A percentile compares a stretch with the other conserved stretches of the same genome.
Evolutionary conservation across 2,329 filamentous ascomycete genomes (phyloP).

Genomic region (Fusarium vanettenii): DNA sequence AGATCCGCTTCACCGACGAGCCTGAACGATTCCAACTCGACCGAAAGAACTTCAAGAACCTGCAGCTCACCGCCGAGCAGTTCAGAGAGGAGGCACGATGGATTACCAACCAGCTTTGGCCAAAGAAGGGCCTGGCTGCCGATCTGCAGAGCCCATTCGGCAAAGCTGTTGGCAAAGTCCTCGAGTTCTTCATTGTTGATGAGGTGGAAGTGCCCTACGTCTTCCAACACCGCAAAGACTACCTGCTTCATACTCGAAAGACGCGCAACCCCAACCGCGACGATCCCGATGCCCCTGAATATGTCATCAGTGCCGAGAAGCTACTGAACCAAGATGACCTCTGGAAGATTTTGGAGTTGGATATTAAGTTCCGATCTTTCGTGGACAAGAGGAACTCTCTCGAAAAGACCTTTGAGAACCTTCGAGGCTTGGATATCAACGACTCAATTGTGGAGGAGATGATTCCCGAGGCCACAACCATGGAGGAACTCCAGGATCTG

Average conservation of each 20-base stretch:
- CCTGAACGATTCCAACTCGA: conserved; percentile 96
- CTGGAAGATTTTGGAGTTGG: conserved; percentile 94
- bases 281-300: conserved; percentile 78
- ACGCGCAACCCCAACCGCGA: conserved; percentile 69
- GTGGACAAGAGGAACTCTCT: conserved; percentile 92
- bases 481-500: conserved; percentile 96
- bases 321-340: conserved; percentile 92
- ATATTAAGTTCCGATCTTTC: conserved; percentile 93
- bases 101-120: conserved; percentile 91
- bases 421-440: conserved; percentile 72
- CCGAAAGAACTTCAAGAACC: conserved; percentile 85
- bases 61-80: conserved; percentile 84
- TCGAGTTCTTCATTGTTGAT: conserved; percentile 95
- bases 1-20: conserved; percentile 87
- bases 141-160: conserved; percentile 86
- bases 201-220: conserved; percentile 97
- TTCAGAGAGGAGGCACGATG: conserved; percentile 90
- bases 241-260: conserved; percentile 89
- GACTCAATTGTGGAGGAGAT: conserved; percentile 86
- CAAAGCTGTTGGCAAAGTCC: conserved; percentile 88
- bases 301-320: conserved; percentile 83
- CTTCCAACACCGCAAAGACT: conserved; percentile 98
- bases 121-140: conserved; percentile 80
- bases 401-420: conserved; percentile 79
- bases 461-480: conserved; percentile 81